These are phyloP conservation scores for Arbutus unedo DNA, from an alignment of 148 eudicot species.

Conservation along the genomic window DNA sequence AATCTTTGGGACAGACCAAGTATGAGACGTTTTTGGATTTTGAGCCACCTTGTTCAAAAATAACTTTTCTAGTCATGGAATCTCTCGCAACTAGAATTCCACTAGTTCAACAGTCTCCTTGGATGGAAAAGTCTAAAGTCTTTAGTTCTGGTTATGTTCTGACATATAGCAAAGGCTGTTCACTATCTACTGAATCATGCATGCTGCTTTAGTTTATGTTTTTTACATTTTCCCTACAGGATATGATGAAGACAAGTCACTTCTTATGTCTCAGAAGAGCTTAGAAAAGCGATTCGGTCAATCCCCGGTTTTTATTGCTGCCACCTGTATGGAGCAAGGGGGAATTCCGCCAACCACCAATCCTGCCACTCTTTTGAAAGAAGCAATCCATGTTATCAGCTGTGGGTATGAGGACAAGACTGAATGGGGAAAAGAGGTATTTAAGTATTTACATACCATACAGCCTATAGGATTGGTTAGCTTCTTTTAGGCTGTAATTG, in stretches of 20 bases:
- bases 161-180: too few species aligned
- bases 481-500: too few species aligned
- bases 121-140: too few species aligned
- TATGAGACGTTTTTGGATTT: too few species aligned
- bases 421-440: slow-evolving; percentile 99
- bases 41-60: too few species aligned
- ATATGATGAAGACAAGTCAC: slow-evolving; percentile 89
- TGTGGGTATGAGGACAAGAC: slow-evolving; percentile 94
- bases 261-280: slow-evolving; percentile 93
- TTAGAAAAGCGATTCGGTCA: slow-evolving; percentile 97
- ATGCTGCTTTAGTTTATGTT: slow-evolving; percentile 6
- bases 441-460: too few species aligned
- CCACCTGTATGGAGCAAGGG: slow-evolving; percentile 89
- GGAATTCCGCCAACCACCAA: slow-evolving; percentile 92
- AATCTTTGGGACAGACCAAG: too few species aligned
- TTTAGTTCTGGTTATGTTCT: too few species aligned
- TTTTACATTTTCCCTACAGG: slow-evolving; percentile 38
- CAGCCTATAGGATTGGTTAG: too few species aligned
- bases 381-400: slow-evolving; percentile 97
- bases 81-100: too few species aligned
- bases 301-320: slow-evolving; percentile 93
- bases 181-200: background rate
- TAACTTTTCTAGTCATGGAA: too few species aligned
- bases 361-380: slow-evolving; percentile 78
- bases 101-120: too few species aligned